Conservation (phyloP, 495 filamentous ascomycete species). For the Aspergillus kassunensis region DNA sequence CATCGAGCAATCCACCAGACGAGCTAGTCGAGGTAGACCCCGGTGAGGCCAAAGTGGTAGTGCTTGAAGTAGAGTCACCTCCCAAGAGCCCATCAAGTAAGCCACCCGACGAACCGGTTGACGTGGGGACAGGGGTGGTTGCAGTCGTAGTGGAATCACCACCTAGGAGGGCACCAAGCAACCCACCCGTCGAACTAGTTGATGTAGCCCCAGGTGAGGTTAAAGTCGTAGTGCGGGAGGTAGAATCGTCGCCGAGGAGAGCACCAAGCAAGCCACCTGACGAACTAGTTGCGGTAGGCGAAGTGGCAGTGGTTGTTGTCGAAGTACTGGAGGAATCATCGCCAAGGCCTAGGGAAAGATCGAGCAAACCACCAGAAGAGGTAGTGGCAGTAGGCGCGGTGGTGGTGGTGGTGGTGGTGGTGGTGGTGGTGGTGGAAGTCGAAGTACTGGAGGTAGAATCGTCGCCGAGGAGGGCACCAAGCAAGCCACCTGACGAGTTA, state of each 20-base stretch:
- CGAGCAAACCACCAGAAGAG: conserved; percentile 1
- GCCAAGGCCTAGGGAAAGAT: background rate
- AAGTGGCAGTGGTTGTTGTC: background rate
- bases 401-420: background rate
- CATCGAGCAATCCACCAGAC: background rate
- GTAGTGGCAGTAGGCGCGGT: background rate
- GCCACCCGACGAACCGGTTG: background rate
- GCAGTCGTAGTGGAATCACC: background rate
- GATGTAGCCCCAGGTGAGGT: background rate
- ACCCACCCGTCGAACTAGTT: background rate
- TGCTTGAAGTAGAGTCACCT: background rate
- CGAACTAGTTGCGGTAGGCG: background rate
- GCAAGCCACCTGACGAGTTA: background rate
- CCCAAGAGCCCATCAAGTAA: background rate
- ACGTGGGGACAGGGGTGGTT: background rate
- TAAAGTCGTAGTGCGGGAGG: background rate
- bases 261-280: background rate
- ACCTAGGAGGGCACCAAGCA: background rate
- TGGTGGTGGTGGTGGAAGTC: background rate
- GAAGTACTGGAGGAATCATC: background rate
- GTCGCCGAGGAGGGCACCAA: conserved; percentile 1
- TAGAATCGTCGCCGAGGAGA: background rate
- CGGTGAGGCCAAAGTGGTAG: conserved; percentile 3
- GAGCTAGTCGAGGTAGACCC: conserved; percentile 2
- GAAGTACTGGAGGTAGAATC: background rate